Percentiles rank a stretch among this genome's conserved stretches.
Conservation (phyloP, 2,329 filamentous ascomycete species). For the Septoria linicola region DNA sequence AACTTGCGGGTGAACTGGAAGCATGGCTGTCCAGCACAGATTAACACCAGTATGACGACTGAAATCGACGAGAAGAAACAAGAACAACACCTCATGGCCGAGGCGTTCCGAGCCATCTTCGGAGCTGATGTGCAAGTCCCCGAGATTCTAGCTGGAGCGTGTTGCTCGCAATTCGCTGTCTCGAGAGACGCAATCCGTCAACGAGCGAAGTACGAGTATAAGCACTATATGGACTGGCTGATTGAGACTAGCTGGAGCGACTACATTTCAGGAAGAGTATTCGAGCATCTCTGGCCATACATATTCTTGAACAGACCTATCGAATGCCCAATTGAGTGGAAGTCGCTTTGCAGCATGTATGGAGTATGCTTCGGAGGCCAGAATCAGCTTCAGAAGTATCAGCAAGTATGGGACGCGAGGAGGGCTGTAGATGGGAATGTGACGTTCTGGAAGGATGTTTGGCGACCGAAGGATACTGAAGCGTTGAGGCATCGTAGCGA, state of each 20-base stretch:
- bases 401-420: conserved; percentile 25
- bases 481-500: conserved; percentile 5
- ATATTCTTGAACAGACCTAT: conserved; percentile 20
- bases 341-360: conserved; percentile 24
- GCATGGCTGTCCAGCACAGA: conserved; percentile 25
- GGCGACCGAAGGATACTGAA: conserved; percentile 8
- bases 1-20: conserved; percentile 27
- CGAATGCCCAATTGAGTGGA: conserved; percentile 20
- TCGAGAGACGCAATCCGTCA: conserved; percentile 18
- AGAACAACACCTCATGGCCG: conserved; percentile 25
- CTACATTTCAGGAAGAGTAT: conserved; percentile 22
- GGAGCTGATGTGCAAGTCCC: conserved; percentile 20
- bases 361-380: conserved; percentile 22
- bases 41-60: conserved; percentile 22
- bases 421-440: conserved; percentile 17
- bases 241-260: conserved; percentile 18
- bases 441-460: conserved; percentile 18
- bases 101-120: conserved; percentile 23
- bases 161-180: conserved; percentile 29
- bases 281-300: conserved; percentile 29
- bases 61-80: conserved; percentile 17
- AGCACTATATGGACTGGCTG: conserved; percentile 19
- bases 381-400: conserved; percentile 16
- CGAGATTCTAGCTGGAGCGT: conserved; percentile 24
- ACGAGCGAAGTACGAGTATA: conserved; percentile 20